A percentile compares a stretch with the other conserved stretches of the same genome.
These are phyloP conservation scores for Aspergillus flavus DNA, from an alignment of 2,329 filamentous ascomycete species.

Conservation along the genomic window DNA sequence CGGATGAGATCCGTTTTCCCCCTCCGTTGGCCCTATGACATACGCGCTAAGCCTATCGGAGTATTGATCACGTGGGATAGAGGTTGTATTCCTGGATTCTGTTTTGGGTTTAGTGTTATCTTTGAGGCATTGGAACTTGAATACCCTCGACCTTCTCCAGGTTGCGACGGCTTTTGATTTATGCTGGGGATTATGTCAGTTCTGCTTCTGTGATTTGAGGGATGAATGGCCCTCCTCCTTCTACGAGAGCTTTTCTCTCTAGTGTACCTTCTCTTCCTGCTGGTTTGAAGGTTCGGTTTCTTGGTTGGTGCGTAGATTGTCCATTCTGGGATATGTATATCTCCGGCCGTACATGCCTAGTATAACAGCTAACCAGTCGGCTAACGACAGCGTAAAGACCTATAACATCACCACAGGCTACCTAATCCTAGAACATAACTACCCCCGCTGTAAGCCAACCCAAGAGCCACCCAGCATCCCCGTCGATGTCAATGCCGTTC, in stretches of 20 bases:
- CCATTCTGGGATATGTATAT: neutral
- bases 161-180: neutral
- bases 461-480: conserved; percentile 49
- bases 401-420: conserved; percentile 62
- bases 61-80: conserved; percentile 34
- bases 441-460: conserved; percentile 45
- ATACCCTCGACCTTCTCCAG: neutral
- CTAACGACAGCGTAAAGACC: conserved; percentile 55
- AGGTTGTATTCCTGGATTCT: neutral
- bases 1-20: conserved; percentile 26
- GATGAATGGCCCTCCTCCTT: conserved; percentile 63
- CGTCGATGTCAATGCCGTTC: conserved; percentile 72
- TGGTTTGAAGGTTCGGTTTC: conserved; percentile 82
- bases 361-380: neutral
- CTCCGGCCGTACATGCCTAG: neutral
- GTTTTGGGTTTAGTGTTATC: neutral
- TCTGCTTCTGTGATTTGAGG: conserved; percentile 7
- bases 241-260: conserved; percentile 66
- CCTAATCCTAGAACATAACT: conserved; percentile 70
- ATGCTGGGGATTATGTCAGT: conserved; percentile 8
- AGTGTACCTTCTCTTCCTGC: conserved; percentile 55
- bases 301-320: conserved; percentile 73
- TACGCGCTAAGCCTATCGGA: conserved; percentile 36
- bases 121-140: neutral
- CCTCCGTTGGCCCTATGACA: conserved; percentile 39